Conservation (phyloP, 768 basidiomycete genomes). For the Termitomyces sp. region DNA sequence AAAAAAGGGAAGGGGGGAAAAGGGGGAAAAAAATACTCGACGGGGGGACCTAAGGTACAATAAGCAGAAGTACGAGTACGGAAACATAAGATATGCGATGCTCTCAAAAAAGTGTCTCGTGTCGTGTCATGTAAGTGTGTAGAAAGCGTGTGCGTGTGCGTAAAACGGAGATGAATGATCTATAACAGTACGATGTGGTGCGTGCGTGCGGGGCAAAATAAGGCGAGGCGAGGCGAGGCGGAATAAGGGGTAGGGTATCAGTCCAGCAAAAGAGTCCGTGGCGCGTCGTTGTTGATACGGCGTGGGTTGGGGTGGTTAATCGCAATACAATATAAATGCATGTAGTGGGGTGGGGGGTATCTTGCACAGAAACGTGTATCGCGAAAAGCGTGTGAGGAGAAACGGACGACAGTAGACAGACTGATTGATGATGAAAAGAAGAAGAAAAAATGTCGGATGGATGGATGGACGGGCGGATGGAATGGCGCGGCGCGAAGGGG, state of each 20-base stretch:
- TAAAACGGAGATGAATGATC: conserved; percentile 10
- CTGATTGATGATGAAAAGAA: neutral
- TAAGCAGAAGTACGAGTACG: conserved; percentile 28
- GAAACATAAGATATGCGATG: conserved; percentile 16
- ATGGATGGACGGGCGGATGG: neutral
- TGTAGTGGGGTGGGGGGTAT: neutral
- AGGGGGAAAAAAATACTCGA: conserved; percentile 19
- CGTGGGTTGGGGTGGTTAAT: neutral
- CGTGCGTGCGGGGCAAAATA: neutral
- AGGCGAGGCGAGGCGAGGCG: neutral
- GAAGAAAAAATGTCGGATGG: neutral
- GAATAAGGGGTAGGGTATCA: conserved; percentile 6
- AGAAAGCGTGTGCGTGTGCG: conserved; percentile 12
- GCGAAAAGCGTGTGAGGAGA: conserved; percentile 7
- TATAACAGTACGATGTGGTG: conserved; percentile 2
- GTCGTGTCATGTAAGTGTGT: conserved; percentile 8
- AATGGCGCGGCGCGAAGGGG: neutral
- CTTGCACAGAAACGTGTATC: conserved; percentile 8
- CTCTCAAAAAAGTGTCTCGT: conserved; percentile 18
- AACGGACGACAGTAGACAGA: conserved; percentile 10
- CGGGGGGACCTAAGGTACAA: conserved; percentile 29
- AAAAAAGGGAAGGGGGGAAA: conserved; percentile 20
- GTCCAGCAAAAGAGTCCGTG: conserved; percentile 13
- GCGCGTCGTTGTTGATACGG: conserved; percentile 1
- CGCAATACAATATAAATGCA: conserved; percentile 16